phyloP scores from a whole-genome alignment of 2,329 filamentous ascomycete species.

The Colletotrichum lupini region DNA sequence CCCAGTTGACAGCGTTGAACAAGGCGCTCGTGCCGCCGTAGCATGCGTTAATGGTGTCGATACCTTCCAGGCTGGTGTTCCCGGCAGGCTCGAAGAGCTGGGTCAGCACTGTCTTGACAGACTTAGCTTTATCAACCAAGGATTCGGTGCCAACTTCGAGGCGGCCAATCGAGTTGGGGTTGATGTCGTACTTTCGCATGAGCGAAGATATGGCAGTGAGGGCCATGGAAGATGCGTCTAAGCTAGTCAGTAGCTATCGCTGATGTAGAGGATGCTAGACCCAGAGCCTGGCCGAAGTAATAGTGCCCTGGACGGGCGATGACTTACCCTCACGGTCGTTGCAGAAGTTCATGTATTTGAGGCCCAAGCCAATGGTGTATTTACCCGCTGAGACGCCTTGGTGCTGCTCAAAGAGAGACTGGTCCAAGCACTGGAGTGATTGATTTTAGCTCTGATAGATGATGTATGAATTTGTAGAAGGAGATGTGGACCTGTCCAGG shows the following conservation, averaged over 20 bases:
- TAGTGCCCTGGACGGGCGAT: no score
- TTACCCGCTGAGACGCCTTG: slow-evolving; percentile 85
- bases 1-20: slow-evolving; percentile 86
- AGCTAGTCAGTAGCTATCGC: slow-evolving; percentile 25
- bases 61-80: slow-evolving; percentile 85
- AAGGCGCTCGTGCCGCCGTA: slow-evolving; percentile 88
- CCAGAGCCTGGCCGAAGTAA: no score
- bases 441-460: not conserved
- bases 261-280: slow-evolving; percentile 52
- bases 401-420: slow-evolving; percentile 84
- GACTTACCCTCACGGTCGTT: slow-evolving; percentile 84
- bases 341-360: slow-evolving; percentile 93
- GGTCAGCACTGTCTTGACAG: slow-evolving; percentile 89
- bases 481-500: slow-evolving; percentile 79
- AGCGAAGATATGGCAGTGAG: slow-evolving; percentile 82
- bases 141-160: slow-evolving; percentile 90
- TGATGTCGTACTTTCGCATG: slow-evolving; percentile 84
- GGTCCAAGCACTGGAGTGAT: slow-evolving; percentile 77
- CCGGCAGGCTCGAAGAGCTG: slow-evolving; percentile 79
- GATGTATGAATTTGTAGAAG: no score
- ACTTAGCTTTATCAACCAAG: slow-evolving; percentile 89
- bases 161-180: slow-evolving; percentile 80
- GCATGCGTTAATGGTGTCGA: slow-evolving; percentile 87
- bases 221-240: slow-evolving; percentile 82
- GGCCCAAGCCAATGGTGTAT: slow-evolving; percentile 90